Base-by-base conservation (phyloP, 1,284 basidiomycete species). In the Takashimella koratensis region DNA sequence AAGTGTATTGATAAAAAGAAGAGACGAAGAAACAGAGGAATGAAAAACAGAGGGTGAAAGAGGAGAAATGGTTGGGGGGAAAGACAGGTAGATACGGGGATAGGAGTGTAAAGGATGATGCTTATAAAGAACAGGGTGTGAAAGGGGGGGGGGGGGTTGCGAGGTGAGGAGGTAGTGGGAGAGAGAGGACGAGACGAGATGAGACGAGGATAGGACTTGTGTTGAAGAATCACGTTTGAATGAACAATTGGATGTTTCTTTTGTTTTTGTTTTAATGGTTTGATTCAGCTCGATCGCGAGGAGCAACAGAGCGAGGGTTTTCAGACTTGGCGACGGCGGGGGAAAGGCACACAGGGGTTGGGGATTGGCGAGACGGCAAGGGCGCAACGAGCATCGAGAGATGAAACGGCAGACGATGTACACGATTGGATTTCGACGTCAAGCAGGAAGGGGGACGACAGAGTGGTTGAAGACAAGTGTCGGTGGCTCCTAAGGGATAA, bases 1-100 rank as follows among this genome's bases (percentile, higher is more conserved):
- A 16, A 36, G 25, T 47, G 44, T 27, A 36, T 22, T 24, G 13
- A 26, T 26, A 40, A 36, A 36, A 19, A 27, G 22, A 11, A 47
- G 43, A 56, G 16, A 36, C 30, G 30, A 36, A 8, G 30, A 36
- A 36, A 36, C 10, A 36, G 30, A 36, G 16, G 30, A 36, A 36
- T 36, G 54, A 57, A 47, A 60, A 56, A 60, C 58, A 56, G 58
- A 56, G 55, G 58, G 39, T n/a, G n/a, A 52, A n/a, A n/a, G n/a
- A n/a, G n/a, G n/a, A n/a, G n/a, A n/a, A n/a, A n/a, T n/a, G n/a
- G n/a, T n/a, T n/a, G n/a, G n/a, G n/a, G n/a, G n/a, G n/a, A n/a
- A n/a, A n/a, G n/a, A n/a, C n/a, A n/a, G n/a, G n/a, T n/a, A n/a
- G n/a, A n/a, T n/a, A n/a, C n/a, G n/a, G n/a, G n/a, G n/a, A n/a